Conservation (phyloP, 108 stramenopile species). For the Fistulifera solaris region DNA sequence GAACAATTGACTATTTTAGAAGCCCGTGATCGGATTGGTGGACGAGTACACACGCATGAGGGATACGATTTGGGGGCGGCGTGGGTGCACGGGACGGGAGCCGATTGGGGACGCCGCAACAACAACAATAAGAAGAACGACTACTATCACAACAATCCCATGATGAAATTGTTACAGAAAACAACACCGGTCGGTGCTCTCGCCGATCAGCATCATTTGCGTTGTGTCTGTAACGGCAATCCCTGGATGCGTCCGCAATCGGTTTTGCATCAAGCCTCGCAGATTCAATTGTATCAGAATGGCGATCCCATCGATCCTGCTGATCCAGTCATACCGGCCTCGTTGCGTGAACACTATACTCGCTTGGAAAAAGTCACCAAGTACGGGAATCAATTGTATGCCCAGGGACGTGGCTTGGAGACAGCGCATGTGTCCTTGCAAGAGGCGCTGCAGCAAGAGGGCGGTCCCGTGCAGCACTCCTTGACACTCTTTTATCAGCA, state of each 20-base stretch:
- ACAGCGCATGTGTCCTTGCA: slow-evolving; percentile 3
- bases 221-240: slow-evolving; percentile 30
- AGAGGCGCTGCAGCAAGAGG: no score
- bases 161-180: slow-evolving; percentile 26
- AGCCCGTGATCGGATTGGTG: slow-evolving; percentile 47
- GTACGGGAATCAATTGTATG: slow-evolving; percentile 8
- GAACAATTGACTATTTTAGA: slow-evolving; percentile 26
- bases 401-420: slow-evolving; percentile 18
- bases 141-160: slow-evolving; percentile 26
- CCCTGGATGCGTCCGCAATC: slow-evolving; percentile 40
- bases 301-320: slow-evolving; percentile 12
- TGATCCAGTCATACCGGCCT: slow-evolving; percentile 3
- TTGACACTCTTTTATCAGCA: slow-evolving; percentile 26
- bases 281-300: slow-evolving; percentile 18
- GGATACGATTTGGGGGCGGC: slow-evolving; percentile 15
- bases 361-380: slow-evolving; percentile 13
- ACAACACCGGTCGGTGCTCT: not conserved
- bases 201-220: slow-evolving; percentile 9
- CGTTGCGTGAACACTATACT: slow-evolving; percentile 23
- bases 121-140: not conserved
- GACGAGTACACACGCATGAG: slow-evolving; percentile 25
- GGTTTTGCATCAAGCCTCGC: slow-evolving; percentile 14
- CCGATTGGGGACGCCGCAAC: slow-evolving; percentile 4
- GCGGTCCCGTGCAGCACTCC: not conserved
- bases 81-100: slow-evolving; percentile 46